These are phyloP conservation scores for Puccinia horiana DNA, from an alignment of 1,284 basidiomycete species.

Conservation along the genomic window DNA sequence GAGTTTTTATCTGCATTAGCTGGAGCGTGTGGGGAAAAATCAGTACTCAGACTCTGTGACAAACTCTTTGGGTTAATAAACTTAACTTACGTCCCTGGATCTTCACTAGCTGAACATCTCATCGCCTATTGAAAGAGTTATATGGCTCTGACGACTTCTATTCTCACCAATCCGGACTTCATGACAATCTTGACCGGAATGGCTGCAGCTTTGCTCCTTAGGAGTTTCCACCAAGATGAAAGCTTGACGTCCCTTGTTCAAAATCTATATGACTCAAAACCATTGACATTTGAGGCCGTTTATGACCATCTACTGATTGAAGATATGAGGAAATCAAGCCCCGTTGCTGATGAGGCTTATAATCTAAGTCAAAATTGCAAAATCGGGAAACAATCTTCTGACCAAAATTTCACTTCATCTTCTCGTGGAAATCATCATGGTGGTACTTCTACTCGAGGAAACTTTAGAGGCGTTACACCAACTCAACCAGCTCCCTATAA, in stretches of 20 bases:
- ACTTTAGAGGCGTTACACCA: neutral
- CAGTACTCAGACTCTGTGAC: neutral
- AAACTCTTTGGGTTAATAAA: neutral
- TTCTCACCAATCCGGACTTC: neutral
- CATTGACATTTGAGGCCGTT: neutral
- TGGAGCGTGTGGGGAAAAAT: neutral
- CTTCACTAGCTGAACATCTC: neutral
- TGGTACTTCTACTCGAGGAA: neutral
- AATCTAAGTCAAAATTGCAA: neutral
- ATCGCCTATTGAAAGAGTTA: neutral
- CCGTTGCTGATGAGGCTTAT: neutral
- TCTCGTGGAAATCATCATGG: neutral
- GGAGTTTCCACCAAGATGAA: neutral
- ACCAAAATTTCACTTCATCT: neutral
- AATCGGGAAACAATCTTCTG: neutral
- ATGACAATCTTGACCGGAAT: neutral
- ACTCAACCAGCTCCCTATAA: neutral
- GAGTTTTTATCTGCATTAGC: neutral
- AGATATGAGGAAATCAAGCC: neutral
- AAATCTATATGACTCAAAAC: neutral
- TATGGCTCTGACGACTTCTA: neutral
- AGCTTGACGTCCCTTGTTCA: neutral
- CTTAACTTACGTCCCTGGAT: neutral
- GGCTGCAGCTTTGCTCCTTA: neutral
- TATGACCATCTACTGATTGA: neutral